Base-by-base conservation (phyloP, 352 stramenopile genomes). In the Phytophthora melonis region DNA sequence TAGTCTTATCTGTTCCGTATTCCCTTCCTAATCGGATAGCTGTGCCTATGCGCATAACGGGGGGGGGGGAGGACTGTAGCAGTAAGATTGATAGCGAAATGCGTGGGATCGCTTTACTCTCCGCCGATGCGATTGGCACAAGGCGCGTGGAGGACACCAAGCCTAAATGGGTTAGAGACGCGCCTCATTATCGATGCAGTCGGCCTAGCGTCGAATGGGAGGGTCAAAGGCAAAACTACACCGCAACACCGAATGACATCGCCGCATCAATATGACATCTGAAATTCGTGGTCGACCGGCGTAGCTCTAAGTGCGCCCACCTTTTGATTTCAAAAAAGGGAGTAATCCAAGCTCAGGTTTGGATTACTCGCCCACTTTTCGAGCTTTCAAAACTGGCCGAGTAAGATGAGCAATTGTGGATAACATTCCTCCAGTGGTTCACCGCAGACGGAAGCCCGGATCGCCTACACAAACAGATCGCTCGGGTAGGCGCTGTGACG, bases 111-210 rank as follows among this genome's bases (percentile, higher is more conserved):
- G 3, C 18, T 7, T 45, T 60, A 11, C 21, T 55, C 19, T 65
- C 25, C 41, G 23, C 14, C 16, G 13, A 71, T 62, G 43, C 45
- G 32, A 77, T 73, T 77, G 70, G 70, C 50, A 57, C 64, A 34
- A 7, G 64, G 64, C 64, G 64, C 53, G 64, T 69, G 64, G 62
- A 47, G 21, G 58, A 32, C 50, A 41, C 14, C 60, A 66, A 25
- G 30, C 25, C 21, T 0, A 27, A 41, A 63, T 65, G 57, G 39
- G 57, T 58, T 19, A 76, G 45, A 74, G 61, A 74, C 65, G 60
- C 43, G 60, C 11, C 39, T 70, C 47, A 49, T 63, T 75, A 66
- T 70, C 68, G 16, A 39, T 54, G 62, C 49, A 61, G 56, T 21
- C 41, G 14, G 30, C 14, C n/a, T n/a, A 53, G 18, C 45, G 4